These are phyloP conservation scores for Phytophthora pisi DNA, from an alignment of 352 stramenopile species.

Conservation along the genomic window DNA sequence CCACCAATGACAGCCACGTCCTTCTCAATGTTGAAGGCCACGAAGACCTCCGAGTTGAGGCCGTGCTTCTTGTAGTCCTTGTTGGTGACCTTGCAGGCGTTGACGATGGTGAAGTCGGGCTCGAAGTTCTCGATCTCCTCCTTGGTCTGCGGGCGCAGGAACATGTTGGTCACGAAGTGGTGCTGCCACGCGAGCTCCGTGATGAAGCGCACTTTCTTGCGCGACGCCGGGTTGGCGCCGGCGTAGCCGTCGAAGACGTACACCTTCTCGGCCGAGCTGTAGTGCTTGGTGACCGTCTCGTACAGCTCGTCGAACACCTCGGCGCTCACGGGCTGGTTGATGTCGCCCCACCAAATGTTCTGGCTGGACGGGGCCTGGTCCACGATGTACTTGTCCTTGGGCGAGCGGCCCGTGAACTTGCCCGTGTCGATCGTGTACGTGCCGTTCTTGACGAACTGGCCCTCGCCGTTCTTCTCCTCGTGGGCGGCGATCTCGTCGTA, in stretches of 20 bases:
- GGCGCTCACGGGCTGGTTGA: slow-evolving; percentile 94
- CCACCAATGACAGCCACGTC: no score
- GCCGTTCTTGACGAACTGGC: slow-evolving; percentile 88
- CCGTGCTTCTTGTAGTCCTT: no score
- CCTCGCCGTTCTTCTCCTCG: slow-evolving; percentile 95
- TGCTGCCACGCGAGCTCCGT: slow-evolving; percentile 98
- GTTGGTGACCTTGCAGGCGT: no score
- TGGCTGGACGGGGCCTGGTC: slow-evolving; percentile 55
- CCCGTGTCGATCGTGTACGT: slow-evolving; percentile 98
- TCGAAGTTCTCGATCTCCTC: slow-evolving; percentile 78
- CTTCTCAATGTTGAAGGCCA: no score
- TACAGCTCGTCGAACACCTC: slow-evolving; percentile 97
- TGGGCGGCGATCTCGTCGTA: slow-evolving; percentile 96
- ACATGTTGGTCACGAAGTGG: slow-evolving; percentile 98
- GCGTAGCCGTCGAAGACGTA: slow-evolving; percentile 97
- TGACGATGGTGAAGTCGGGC: no score
- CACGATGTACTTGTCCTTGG: slow-evolving; percentile 99
- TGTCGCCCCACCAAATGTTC: slow-evolving; percentile 97
- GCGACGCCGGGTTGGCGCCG: slow-evolving; percentile 91
- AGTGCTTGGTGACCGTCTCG: slow-evolving; percentile 94
- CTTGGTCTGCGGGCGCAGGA: slow-evolving; percentile 85
- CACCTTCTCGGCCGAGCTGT: slow-evolving; percentile 91
- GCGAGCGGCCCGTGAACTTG: slow-evolving; percentile 52
- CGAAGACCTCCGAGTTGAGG: no score
- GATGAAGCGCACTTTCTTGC: slow-evolving; percentile 97